Evolutionary conservation across 768 basidiomycete genomes (phyloP).

Genomic region (Russula sp.): DNA sequence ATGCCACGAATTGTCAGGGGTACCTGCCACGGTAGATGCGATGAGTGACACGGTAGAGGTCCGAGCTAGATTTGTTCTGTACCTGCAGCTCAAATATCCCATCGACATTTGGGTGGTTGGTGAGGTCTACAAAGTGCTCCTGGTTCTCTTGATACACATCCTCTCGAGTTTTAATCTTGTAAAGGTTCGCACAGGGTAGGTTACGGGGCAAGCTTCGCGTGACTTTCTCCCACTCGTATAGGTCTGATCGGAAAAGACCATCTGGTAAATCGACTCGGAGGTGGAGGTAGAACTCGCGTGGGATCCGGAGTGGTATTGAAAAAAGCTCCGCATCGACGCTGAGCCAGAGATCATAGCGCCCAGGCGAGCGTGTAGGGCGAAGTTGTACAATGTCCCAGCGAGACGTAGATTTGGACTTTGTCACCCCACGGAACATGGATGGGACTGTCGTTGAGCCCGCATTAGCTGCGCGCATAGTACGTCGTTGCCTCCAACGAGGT

Average conservation of each 20-base stretch:
- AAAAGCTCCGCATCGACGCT: conserved; percentile 75
- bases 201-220: conserved; percentile 77
- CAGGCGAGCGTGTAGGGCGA: conserved; percentile 67
- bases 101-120: conserved; percentile 91
- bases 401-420: conserved; percentile 55
- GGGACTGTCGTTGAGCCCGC: conserved; percentile 50
- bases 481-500: conserved; percentile 68
- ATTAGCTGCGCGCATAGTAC: conserved; percentile 43
- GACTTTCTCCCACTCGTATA: conserved; percentile 71
- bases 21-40: conserved; percentile 46
- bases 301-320: conserved; percentile 79
- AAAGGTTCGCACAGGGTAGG: conserved; percentile 72
- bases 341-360: conserved; percentile 87
- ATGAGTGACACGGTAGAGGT: conserved; percentile 11
- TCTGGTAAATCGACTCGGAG: conserved; percentile 66
- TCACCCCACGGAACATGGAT: conserved; percentile 68
- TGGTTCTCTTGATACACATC: conserved; percentile 79
- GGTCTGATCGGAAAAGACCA: conserved; percentile 63
- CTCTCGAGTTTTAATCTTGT: conserved; percentile 79
- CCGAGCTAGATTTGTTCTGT: background rate
- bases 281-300: conserved; percentile 92
- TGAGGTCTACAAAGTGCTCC: conserved; percentile 89
- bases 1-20: conserved; percentile 80
- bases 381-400: conserved; percentile 95
- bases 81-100: conserved; percentile 95